A percentile compares a stretch with the other conserved stretches of the same genome.
Conservation (phyloP, 352 stramenopile genomes). For the Globisporangium nodosum region DNA sequence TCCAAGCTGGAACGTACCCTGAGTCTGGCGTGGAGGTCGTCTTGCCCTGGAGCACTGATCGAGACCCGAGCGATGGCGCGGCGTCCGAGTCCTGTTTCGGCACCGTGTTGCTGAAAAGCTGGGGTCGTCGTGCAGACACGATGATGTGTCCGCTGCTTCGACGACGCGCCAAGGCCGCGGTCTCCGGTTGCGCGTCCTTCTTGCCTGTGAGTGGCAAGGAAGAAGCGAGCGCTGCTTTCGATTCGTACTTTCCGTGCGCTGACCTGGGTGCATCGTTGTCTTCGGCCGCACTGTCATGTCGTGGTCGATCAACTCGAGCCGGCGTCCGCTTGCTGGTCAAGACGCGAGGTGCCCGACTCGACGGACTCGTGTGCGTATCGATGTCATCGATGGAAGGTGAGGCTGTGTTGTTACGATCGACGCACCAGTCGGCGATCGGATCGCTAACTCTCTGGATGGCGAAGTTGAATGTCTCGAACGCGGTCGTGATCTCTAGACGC, state of each 20-base stretch:
- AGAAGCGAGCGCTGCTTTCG: slow-evolving; percentile 1
- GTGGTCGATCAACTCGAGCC: neutral
- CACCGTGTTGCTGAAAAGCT: neutral
- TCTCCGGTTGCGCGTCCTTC: neutral
- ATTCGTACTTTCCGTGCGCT: neutral
- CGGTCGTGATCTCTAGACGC: neutral
- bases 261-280: neutral
- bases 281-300: neutral
- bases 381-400: slow-evolving; percentile 8
- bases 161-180: neutral
- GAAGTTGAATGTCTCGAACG: neutral
- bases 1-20: neutral
- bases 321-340: slow-evolving; percentile 9
- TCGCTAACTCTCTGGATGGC: neutral
- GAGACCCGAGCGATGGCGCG: neutral
- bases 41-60: neutral
- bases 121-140: slow-evolving; percentile 3
- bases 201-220: neutral
- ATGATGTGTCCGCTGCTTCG: slow-evolving; percentile 12
- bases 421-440: neutral
- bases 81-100: neutral
- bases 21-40: neutral
- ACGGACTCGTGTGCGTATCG: slow-evolving; percentile 8
- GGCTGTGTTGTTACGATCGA: neutral
- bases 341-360: slow-evolving; percentile 7